A percentile compares a stretch with the other conserved stretches of the same genome.
Evolutionary conservation across 192 early-diverging fungal genomes (phyloP).

Genomic region (Podila minutissima): DNA sequence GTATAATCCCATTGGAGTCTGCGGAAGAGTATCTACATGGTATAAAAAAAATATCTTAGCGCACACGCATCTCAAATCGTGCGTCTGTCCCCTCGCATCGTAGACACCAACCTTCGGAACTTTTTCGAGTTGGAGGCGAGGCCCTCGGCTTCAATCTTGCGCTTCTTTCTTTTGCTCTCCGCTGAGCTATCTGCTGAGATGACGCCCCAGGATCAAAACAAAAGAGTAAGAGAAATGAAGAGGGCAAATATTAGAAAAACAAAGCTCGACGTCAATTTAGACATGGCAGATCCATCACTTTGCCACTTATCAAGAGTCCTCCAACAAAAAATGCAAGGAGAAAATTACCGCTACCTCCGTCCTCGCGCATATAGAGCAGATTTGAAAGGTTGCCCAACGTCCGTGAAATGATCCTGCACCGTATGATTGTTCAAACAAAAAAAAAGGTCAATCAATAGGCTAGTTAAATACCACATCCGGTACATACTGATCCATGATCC

Average conservation of each 20-base stretch:
- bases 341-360: not conserved
- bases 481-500: not conserved
- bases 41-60: too few relatives aligned
- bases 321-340: too few relatives aligned
- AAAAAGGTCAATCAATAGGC: not conserved
- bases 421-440: not conserved
- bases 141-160: constrained; percentile 47
- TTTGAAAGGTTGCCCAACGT: constrained; percentile 22
- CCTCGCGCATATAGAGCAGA: constrained; percentile 25
- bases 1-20: constrained; percentile 39
- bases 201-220: not conserved
- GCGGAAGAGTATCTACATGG: constrained; percentile 27
- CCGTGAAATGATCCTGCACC: constrained; percentile 27
- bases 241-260: not conserved
- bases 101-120: constrained; percentile 24
- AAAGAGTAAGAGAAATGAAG: not conserved
- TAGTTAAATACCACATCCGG: not conserved
- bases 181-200: constrained; percentile 23
- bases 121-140: constrained; percentile 49
- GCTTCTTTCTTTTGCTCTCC: constrained; percentile 43
- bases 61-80: too few relatives aligned
- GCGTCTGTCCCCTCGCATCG: not conserved
- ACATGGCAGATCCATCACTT: not conserved
- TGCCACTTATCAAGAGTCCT: constrained; percentile 18
- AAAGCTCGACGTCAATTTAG: not conserved